Evolutionary conservation across 129 eudicot genomes (phyloP), one percentile per base, ranked within the genome.

Genomic region (Centaurea solstitialis): DNA sequence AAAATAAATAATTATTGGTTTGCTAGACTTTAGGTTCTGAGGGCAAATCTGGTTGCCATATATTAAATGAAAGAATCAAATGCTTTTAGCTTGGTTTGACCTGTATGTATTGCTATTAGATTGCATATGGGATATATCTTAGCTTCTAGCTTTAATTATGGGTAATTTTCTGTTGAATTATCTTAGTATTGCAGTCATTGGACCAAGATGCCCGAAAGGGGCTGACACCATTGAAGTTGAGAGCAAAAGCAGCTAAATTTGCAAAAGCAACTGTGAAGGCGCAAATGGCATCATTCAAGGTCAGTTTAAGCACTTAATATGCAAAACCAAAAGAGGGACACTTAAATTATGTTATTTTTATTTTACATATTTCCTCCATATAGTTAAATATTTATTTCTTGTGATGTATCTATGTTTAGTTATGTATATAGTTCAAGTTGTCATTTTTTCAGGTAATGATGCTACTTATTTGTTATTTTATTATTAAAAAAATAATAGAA

Each of bases 271-370:
- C 99, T 59, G 98, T 96, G 59, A 91, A 96, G 89, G 80, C 89
- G 73, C 99, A 96, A 80, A 93, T 96, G 99, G 92, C 95, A 21
- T 92, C 99, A 68, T 96, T 96, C 85, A 96, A 96, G 98, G 98
- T 93, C 41, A 59, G 77, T 76, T 57, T 57, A 18, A 38, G 68
- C 67, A 59, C 61, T 68, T 12, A 40, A 41, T 67, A 15, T 39
- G 23, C 65, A 9, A 24, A 77, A 35, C 50, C 37, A 33, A 70
- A 40, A 18, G 74, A 33, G 82, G 1, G 53, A 33, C 17, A 26
- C 30, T 64, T 68, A 9, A 53, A 17, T 17, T 57, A 28, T 69
- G 28, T 68, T 21, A 68, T 28, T 35, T 74, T 17, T 9, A 57
- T 30, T 57, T 50, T 47, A 13, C 39, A 57, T 26, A 73, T 80